Percentiles rank a stretch among this genome's conserved stretches.
phyloP scores from a whole-genome alignment of 2,329 filamentous ascomycete species.

The Paecilomyces sp. region DNA sequence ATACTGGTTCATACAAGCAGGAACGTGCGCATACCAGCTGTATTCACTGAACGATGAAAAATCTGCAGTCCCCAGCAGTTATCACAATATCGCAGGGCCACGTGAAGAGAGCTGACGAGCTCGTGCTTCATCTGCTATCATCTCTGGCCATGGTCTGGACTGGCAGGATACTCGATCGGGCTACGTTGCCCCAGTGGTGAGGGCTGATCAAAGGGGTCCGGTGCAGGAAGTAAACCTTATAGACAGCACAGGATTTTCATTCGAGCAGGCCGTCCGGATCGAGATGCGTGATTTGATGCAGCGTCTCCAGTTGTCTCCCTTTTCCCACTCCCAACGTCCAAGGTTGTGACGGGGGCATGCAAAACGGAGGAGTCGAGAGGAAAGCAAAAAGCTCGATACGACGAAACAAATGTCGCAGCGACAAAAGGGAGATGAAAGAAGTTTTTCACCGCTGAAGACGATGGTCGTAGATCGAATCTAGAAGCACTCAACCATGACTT shows the following conservation, averaged over 20 bases:
- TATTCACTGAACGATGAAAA: background rate
- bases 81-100: background rate
- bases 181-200: background rate
- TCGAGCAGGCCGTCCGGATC: background rate
- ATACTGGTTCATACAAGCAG: background rate
- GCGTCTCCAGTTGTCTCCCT: background rate
- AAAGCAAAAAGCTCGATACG: background rate
- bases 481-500: background rate
- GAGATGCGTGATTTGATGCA: background rate
- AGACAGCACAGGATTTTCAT: background rate
- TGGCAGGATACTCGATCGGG: background rate
- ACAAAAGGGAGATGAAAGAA: background rate
- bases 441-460: background rate
- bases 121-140: constrained; percentile 1
- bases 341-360: background rate
- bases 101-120: background rate
- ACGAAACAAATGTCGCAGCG: background rate
- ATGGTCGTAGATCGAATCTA: background rate
- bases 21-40: background rate
- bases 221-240: background rate
- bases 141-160: background rate
- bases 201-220: background rate
- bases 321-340: background rate
- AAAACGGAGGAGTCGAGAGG: background rate
- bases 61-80: background rate